Evolutionary conservation across 1,284 basidiomycete species (phyloP), one percentile per base, ranked within the genome.

Genomic region (Malassezia arunalokei): DNA sequence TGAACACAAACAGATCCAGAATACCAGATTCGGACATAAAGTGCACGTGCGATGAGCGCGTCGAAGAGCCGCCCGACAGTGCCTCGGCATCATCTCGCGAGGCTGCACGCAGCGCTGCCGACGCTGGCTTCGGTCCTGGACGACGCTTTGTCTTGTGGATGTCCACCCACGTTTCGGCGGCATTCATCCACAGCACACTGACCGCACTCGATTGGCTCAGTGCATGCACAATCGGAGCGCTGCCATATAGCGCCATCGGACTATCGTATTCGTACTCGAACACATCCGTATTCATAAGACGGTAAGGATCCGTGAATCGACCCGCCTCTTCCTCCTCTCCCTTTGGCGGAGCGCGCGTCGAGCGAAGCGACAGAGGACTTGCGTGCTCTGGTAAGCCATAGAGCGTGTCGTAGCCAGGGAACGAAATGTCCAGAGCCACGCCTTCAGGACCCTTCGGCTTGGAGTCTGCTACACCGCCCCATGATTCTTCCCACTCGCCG

Each of bases 381-480:
- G 94, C 92, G 67, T 94, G 94, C 75, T 99, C 89, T 3, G 94
- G 92, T 40, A 99, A 88, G 51, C 94, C 92, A 64, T 87, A 98
- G 53, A 96, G 82, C 56, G 86, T 84, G 30, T 82, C 80, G 56
- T 90, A 87, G 58, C 82, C 83, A 1, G 91, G 91, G 80, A 98
- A 98, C 52, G 82, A 81, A 63, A 98, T 85, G 69, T 98, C 94
- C 56, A 99, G 71, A 0, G 85, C 89, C 49, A 95, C 79, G 0
- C 86, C 90, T 75, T 98, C 90, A 20, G 92, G 94, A 86, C 91
- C 94, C 78, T 95, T 95, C 0, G 92, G 92, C 74, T 98, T 98
- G 3, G 82, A 79, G 73, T 98, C 94, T 0, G 82, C 86, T 81
- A 87, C 90, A 4, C 83, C 81, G 31, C 76, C 80, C 76, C 87